phyloP scores from a whole-genome alignment of 306 rosid genomes.

The Leucaena leucocephala region DNA sequence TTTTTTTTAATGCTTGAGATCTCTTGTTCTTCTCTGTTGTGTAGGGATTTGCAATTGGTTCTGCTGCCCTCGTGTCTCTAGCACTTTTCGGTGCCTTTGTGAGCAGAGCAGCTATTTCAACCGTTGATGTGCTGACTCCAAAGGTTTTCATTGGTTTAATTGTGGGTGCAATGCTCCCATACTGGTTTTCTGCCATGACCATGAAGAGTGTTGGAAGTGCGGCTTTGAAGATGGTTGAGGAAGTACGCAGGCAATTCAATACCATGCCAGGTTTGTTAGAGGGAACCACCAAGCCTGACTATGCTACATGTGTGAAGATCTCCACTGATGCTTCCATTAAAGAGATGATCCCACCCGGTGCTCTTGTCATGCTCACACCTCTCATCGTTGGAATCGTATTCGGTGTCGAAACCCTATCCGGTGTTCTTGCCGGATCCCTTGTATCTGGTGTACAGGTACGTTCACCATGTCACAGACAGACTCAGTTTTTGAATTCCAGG shows the following conservation, averaged over 20 bases:
- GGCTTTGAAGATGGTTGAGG: slow-evolving; percentile 98
- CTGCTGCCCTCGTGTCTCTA: slow-evolving; percentile 97
- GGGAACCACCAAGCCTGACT: slow-evolving; percentile 92
- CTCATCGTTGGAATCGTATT: slow-evolving; percentile 89
- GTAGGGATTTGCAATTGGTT: slow-evolving; percentile 94
- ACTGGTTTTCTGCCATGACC: slow-evolving; percentile 99
- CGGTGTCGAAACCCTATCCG: slow-evolving; percentile 95
- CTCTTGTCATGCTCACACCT: slow-evolving; percentile 96
- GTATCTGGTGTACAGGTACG: slow-evolving; percentile 94
- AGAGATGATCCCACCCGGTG: slow-evolving; percentile 97
- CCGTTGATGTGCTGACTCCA: slow-evolving; percentile 87
- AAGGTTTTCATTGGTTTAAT: slow-evolving; percentile 88
- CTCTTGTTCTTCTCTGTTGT: slow-evolving; percentile 26
- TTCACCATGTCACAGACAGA: background rate
- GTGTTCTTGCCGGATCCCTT: slow-evolving; percentile 91
- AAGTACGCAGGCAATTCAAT: slow-evolving; percentile 91
- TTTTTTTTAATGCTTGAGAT: slow-evolving; percentile 36
- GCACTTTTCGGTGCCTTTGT: slow-evolving; percentile 98
- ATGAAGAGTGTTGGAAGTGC: slow-evolving; percentile 99
- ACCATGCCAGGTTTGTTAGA: slow-evolving; percentile 95
- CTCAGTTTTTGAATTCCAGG: background rate
- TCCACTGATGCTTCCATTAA: slow-evolving; percentile 94
- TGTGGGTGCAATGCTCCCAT: slow-evolving; percentile 97
- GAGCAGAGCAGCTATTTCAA: slow-evolving; percentile 76
- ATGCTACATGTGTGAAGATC: slow-evolving; percentile 90